Conservation (phyloP, 805 yeast species). For the Schwanniomyces occidentalis region DNA sequence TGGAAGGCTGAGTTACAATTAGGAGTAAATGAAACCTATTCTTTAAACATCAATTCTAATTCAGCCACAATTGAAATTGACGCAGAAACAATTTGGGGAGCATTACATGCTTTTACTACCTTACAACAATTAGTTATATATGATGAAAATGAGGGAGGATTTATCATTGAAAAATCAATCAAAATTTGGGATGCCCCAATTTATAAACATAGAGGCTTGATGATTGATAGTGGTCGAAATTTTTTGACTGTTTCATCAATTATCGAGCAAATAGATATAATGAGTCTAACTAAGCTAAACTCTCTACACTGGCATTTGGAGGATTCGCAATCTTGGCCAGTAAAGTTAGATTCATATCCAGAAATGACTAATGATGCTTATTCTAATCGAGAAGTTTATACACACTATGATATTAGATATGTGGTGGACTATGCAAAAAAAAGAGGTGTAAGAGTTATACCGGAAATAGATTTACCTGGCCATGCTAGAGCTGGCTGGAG, state of each 20-base stretch:
- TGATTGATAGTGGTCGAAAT: constrained; percentile 42
- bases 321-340: constrained; percentile 45
- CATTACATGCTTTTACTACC: constrained; percentile 40
- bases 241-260: constrained; percentile 26
- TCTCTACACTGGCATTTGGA: constrained; percentile 42
- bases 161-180: constrained; percentile 33
- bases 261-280: constrained; percentile 35
- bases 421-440: constrained; percentile 31
- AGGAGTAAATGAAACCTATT: constrained; percentile 39
- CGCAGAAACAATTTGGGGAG: constrained; percentile 43
- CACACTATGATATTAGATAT: constrained; percentile 23
- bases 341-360: constrained; percentile 30
- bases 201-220: constrained; percentile 38
- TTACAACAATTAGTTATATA: constrained; percentile 40
- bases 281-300: constrained; percentile 40
- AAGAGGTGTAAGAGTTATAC: constrained; percentile 42
- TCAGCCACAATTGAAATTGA: constrained; percentile 18
- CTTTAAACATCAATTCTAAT: constrained; percentile 14
- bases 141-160: constrained; percentile 15
- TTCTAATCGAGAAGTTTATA: constrained; percentile 28
- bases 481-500: constrained; percentile 43
- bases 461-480: constrained; percentile 45
- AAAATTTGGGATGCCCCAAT: constrained; percentile 34
- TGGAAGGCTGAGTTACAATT: constrained; percentile 21
- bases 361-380: constrained; percentile 41